Evolutionary conservation across 2,329 filamentous ascomycete genomes (phyloP), one percentile per base, ranked within the genome.

Genomic region (Parascedosporium putredinis): DNA sequence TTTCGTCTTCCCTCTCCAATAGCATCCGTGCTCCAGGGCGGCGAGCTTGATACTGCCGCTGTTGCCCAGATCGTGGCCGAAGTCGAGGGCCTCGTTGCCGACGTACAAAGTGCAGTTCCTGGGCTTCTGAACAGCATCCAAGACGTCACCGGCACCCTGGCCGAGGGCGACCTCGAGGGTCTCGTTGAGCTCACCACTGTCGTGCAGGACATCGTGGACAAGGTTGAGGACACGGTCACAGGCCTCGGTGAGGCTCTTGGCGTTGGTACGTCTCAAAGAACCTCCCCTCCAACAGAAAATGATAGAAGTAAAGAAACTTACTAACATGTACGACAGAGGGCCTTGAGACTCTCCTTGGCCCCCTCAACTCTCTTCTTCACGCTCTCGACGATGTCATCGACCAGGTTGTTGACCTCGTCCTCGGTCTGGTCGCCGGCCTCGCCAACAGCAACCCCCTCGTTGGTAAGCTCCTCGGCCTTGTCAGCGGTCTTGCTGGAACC

Each of bases 381-480:
- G 12, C 38, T 10, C 16, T 42, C 1, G 38, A 24, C 20, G 12
- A 5, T 20, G 16, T 42, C 38, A 16, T 42, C 18, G 12, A 10
- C 9, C 16, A 54, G 59, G 22, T 56, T 56, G 16, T 70, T 67
- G 49, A 50, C 50, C 42, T 42, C 20, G 38, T 22, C 20, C 20
- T 42, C 18, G 16, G 38, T 20, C 5, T 22, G 20, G 16, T 42
- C 14, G 18, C 16, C 18, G 6, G 7, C 23, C 16, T 42, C 23
- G 38, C 16, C 4, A 7, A 12, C 16, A 42, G 20, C 38, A 20
- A 20, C 20, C 38, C 38, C 23, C 38, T 42, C 20, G 18, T 42
- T 23, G 38, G 6, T 10, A 20, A 42, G 2, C n/a, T 42, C 38
- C 38, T 42, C 20, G 7, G 2, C 10, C 16, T 42, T 20, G 38